Conservation (phyloP, 306 rosid genomes). For the Lathyrus oleraceus region DNA sequence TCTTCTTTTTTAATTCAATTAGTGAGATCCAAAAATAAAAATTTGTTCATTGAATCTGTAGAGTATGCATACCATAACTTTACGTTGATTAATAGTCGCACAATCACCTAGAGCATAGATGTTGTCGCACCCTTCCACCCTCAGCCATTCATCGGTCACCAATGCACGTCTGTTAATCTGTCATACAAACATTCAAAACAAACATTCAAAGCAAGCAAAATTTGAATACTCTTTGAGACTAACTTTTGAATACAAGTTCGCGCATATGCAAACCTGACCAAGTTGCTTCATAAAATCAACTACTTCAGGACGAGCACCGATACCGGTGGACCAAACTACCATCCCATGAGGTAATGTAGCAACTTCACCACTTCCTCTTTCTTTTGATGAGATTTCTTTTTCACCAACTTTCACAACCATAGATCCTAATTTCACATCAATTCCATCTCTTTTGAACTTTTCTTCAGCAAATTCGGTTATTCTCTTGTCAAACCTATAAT, state of each 20-base stretch:
- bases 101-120: conserved; percentile 95
- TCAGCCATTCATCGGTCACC: conserved; percentile 95
- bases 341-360: conserved; percentile 72
- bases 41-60: not conserved
- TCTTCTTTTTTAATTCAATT: not conserved
- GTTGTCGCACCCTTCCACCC: conserved; percentile 79
- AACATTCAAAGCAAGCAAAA: conserved; percentile 20
- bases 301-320: conserved; percentile 75
- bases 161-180: conserved; percentile 82
- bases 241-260: too few species aligned
- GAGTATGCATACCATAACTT: conserved; percentile 66
- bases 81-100: conserved; percentile 88
- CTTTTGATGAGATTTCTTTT: conserved; percentile 75
- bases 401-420: conserved; percentile 84
- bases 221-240: not conserved
- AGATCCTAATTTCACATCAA: conserved; percentile 82
- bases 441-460: conserved; percentile 78
- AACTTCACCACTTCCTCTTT: conserved; percentile 52
- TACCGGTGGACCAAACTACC: conserved; percentile 97
- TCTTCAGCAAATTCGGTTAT: conserved; percentile 89
- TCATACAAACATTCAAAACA: too few species aligned
- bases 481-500: conserved; percentile 88
- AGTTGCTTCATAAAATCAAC: conserved; percentile 79
- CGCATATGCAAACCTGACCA: conserved; percentile 71
- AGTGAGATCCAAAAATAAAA: not conserved